Percentiles rank a stretch among this genome's conserved stretches.
These are phyloP conservation scores for Aspergillus wentii DNA, from an alignment of 495 filamentous ascomycete species.

Conservation along the genomic window DNA sequence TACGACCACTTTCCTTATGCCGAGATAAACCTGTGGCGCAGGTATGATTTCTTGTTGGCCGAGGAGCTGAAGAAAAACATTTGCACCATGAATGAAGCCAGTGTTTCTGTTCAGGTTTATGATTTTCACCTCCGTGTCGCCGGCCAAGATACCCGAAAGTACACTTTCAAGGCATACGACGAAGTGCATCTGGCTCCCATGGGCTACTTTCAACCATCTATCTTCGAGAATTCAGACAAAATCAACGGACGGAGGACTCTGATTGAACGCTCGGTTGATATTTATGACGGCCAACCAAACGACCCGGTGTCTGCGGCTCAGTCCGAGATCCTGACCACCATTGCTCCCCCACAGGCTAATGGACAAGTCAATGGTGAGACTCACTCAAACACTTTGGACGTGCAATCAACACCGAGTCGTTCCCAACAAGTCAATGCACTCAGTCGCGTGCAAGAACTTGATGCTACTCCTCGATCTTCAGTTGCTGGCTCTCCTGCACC, in stretches of 20 bases:
- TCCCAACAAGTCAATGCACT: conserved; percentile 36
- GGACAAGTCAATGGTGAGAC: conserved; percentile 28
- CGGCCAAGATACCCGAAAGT: conserved; percentile 84
- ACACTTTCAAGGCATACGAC: conserved; percentile 91
- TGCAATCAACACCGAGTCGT: conserved; percentile 37
- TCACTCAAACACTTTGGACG: conserved; percentile 19
- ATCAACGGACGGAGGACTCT: conserved; percentile 71
- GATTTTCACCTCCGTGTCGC: conserved; percentile 87
- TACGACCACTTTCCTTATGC: conserved; percentile 89
- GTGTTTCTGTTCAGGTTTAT: conserved; percentile 72
- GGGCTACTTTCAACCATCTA: conserved; percentile 79
- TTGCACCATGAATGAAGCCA: conserved; percentile 79
- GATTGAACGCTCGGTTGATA: conserved; percentile 79
- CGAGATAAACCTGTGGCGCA: conserved; percentile 83
- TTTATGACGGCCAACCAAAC: conserved; percentile 86
- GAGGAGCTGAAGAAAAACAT: conserved; percentile 91
- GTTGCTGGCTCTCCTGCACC: conserved; percentile 82
- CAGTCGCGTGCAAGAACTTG: conserved; percentile 48
- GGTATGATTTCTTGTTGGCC: conserved; percentile 89
- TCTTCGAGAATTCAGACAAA: conserved; percentile 79
- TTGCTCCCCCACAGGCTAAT: conserved; percentile 54
- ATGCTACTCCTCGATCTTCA: conserved; percentile 75
- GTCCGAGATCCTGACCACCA: conserved; percentile 63
- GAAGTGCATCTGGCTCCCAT: conserved; percentile 87
- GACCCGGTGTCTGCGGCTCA: conserved; percentile 87